Conservation (phyloP, 352 stramenopile species). For the Globisporangium paroecandrum region DNA sequence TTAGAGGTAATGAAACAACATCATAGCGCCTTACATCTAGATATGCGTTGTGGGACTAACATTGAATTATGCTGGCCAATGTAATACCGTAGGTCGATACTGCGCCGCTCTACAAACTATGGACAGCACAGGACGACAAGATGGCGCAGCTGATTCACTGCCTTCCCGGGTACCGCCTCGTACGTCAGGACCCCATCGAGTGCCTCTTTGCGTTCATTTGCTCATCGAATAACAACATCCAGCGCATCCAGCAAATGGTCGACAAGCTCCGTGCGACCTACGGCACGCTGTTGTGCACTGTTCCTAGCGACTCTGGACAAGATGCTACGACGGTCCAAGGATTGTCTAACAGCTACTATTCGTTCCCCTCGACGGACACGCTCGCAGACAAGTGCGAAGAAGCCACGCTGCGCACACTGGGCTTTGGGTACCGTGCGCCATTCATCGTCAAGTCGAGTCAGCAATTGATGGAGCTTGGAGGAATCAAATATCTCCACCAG, state of each 20-base stretch:
- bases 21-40: no score
- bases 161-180: slow-evolving; percentile 87
- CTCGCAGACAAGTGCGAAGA: slow-evolving; percentile 75
- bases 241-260: slow-evolving; percentile 94
- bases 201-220: slow-evolving; percentile 98
- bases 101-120: slow-evolving; percentile 72
- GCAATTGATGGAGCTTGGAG: slow-evolving; percentile 61
- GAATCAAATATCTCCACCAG: slow-evolving; percentile 52
- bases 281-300: slow-evolving; percentile 64
- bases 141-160: slow-evolving; percentile 70
- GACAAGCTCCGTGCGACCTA: slow-evolving; percentile 86
- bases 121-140: slow-evolving; percentile 54
- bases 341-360: slow-evolving; percentile 51
- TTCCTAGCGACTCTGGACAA: slow-evolving; percentile 10
- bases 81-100: slow-evolving; percentile 17
- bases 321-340: neutral
- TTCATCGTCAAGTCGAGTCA: slow-evolving; percentile 85
- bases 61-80: no score
- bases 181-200: slow-evolving; percentile 95
- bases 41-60: no score
- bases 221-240: slow-evolving; percentile 98
- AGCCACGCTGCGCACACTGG: slow-evolving; percentile 72
- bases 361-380: slow-evolving; percentile 88
- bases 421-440: slow-evolving; percentile 88
- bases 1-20: slow-evolving; percentile 40